Conservation (phyloP, 768 basidiomycete genomes). For the Arthromyces matolae region DNA sequence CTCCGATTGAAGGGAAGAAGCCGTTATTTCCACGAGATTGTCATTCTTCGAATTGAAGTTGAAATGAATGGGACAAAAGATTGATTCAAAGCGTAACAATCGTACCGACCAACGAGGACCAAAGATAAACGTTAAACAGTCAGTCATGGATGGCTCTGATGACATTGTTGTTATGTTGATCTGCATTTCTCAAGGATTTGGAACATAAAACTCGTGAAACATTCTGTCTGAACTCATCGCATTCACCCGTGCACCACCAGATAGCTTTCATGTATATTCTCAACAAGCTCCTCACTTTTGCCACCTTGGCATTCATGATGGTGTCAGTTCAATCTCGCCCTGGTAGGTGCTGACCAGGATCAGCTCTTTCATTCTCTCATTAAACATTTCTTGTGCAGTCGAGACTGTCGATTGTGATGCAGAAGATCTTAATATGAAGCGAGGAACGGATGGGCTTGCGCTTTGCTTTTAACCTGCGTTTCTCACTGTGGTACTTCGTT, state of each 20-base stretch:
- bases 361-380: background rate
- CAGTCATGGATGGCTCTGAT: no score
- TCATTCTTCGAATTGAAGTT: no score
- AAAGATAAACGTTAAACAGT: no score
- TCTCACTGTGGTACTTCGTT: no score
- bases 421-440: background rate
- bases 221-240: background rate
- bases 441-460: background rate
- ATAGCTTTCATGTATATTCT: background rate
- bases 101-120: no score
- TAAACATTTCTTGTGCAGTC: background rate
- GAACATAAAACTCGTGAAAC: background rate
- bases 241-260: background rate
- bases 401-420: slow-evolving; percentile 3
- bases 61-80: no score
- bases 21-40: no score
- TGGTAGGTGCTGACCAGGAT: background rate
- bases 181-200: no score
- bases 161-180: no score
- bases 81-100: no score
- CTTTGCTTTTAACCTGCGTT: background rate
- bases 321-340: background rate
- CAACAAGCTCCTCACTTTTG: background rate
- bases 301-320: background rate
- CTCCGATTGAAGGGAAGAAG: no score